Conservation (phyloP, 257 asterid genomes). For the Gentiana macrophylla region DNA sequence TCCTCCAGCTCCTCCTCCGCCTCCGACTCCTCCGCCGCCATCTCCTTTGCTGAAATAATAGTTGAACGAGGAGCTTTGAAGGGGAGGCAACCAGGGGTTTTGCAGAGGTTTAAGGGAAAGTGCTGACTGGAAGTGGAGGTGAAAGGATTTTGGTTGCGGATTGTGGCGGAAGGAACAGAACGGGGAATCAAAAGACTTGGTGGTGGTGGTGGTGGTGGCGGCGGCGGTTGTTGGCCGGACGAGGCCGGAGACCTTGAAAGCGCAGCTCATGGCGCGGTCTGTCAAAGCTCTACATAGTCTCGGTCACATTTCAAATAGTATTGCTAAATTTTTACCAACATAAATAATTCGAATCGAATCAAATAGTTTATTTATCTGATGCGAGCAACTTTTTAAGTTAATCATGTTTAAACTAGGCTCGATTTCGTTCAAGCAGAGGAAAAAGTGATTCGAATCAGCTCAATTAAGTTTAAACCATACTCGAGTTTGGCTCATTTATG, state of each 20-base stretch:
- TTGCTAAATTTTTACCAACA: too few relatives aligned
- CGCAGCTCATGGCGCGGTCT: constrained; percentile 33
- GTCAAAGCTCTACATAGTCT: neutral
- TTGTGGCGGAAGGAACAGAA: constrained; percentile 13
- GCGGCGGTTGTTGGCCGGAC: constrained; percentile 6
- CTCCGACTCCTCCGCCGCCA: constrained; percentile 18
- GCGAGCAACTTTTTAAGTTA: too few relatives aligned
- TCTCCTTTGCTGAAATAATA: neutral
- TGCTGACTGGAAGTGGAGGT: constrained; percentile 13
- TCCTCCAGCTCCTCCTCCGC: constrained; percentile 27
- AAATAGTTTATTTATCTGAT: too few relatives aligned
- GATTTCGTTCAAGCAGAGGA: too few relatives aligned
- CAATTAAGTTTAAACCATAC: too few relatives aligned
- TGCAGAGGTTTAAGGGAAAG: constrained; percentile 18
- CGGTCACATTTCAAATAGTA: neutral
- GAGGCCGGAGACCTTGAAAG: constrained; percentile 24
- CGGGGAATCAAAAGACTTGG: constrained; percentile 7
- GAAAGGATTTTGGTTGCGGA: constrained; percentile 12
- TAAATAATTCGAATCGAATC: too few relatives aligned
- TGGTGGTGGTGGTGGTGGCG: constrained; percentile 8
- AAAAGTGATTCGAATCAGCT: too few relatives aligned
- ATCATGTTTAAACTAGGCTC: too few relatives aligned
- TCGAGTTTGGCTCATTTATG: too few relatives aligned
- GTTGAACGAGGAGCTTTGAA: constrained; percentile 1
- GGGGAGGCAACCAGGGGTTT: constrained; percentile 14